These are phyloP conservation scores for Magnaporthiopsis rhizophila DNA, from an alignment of 2,329 filamentous ascomycete genomes.

Conservation along the genomic window DNA sequence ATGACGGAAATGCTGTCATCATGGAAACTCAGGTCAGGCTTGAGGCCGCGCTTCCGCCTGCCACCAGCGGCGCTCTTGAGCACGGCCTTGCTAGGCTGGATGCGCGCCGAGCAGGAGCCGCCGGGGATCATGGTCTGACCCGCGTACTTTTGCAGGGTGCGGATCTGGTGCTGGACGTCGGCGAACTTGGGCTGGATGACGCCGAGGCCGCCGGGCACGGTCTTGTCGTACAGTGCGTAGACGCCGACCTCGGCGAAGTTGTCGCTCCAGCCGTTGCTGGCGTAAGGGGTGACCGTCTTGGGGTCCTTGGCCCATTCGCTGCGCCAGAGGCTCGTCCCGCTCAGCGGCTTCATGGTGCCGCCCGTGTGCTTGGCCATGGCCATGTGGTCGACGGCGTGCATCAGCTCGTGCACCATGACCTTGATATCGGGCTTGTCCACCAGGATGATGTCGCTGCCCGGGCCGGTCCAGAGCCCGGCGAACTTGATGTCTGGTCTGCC, in stretches of 20 bases:
- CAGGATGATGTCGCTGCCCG: slow-evolving; percentile 5
- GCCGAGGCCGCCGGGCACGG: background rate
- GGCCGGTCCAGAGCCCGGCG: slow-evolving; percentile 6
- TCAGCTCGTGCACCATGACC: slow-evolving; percentile 2
- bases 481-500: background rate
- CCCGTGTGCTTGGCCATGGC: background rate
- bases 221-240: background rate
- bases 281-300: background rate
- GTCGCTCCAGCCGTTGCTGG: slow-evolving; percentile 2
- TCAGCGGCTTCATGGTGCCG: slow-evolving; percentile 2
- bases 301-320: background rate
- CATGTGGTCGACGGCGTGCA: slow-evolving; percentile 4
- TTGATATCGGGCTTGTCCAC: slow-evolving; percentile 4
- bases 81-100: slow-evolving; percentile 3
- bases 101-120: background rate
- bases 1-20: background rate
- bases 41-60: slow-evolving; percentile 2
- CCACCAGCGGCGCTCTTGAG: background rate
- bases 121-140: background rate
- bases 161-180: slow-evolving; percentile 4
- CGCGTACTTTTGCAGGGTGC: background rate
- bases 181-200: background rate
- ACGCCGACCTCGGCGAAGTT: slow-evolving; percentile 7
- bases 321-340: background rate
- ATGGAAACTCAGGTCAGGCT: background rate